These are phyloP conservation scores for Jimgerdemannia flammicorona DNA, from an alignment of 192 early-diverging fungal genomes.

Conservation along the genomic window DNA sequence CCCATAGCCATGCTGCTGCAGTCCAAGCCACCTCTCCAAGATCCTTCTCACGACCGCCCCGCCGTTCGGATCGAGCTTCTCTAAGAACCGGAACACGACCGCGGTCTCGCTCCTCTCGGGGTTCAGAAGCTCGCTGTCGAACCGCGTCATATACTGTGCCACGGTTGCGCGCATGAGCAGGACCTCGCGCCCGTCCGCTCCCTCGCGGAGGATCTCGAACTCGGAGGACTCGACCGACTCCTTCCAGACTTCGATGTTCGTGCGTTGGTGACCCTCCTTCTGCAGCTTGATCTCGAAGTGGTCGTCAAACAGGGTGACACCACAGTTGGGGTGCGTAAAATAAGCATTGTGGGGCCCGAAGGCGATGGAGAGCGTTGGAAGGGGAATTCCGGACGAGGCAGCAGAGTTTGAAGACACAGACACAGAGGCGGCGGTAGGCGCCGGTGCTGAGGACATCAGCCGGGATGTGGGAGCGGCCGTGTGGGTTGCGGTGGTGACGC, in stretches of 20 bases:
- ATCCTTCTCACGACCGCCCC: slow-evolving; percentile 29
- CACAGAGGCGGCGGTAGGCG: not conserved
- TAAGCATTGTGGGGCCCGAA: slow-evolving; percentile 7
- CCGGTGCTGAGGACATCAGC: not conserved
- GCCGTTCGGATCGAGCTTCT: slow-evolving; percentile 32
- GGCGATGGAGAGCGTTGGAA: slow-evolving; percentile 27
- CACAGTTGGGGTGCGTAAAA: slow-evolving; percentile 27
- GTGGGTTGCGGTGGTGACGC: not conserved
- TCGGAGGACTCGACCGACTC: slow-evolving; percentile 5
- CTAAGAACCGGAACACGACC: slow-evolving; percentile 18
- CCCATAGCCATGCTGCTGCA: not conserved
- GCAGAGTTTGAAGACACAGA: not conserved
- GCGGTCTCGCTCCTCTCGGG: not conserved
- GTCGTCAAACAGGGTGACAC: slow-evolving; percentile 23
- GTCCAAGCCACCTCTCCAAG: slow-evolving; percentile 24
- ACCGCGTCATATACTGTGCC: not conserved
- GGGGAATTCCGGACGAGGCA: slow-evolving; percentile 17
- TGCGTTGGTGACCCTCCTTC: slow-evolving; percentile 15
- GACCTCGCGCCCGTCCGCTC: slow-evolving; percentile 16
- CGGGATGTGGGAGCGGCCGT: not conserved
- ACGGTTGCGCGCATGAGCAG: slow-evolving; percentile 16
- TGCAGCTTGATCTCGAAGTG: slow-evolving; percentile 22
- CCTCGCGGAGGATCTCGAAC: slow-evolving; percentile 19
- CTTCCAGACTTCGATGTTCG: slow-evolving; percentile 18
- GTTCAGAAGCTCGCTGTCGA: slow-evolving; percentile 3